Base-by-base conservation (phyloP, 352 stramenopile species). In the Pythium rishiriense region DNA sequence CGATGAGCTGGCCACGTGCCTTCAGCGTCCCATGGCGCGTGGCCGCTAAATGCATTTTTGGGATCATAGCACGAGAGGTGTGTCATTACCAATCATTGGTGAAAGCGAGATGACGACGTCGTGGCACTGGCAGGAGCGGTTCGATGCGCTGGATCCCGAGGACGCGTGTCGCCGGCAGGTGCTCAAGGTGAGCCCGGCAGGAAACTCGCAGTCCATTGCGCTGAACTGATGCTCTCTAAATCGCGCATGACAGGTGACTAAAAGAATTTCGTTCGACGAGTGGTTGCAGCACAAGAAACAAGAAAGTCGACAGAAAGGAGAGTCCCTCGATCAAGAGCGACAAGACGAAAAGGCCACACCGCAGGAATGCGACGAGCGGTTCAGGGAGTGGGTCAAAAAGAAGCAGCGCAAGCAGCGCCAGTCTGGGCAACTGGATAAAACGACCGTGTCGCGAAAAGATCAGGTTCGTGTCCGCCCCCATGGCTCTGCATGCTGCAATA, bases 101-200 rank as follows among this genome's bases (percentile, higher is more conserved):
- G n/a, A n/a, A n/a, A 19, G 12, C n/a, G 26, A 53, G 12, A 64
- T 64, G 45, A 22, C 43, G 28, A 11, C 42, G 31, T 39, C 29
- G 28, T 92, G 83, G 81, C 83, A 92, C 68, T 92, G 83, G 83
- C 81, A 85, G 47, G 74, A 92, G 68, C 78, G 77, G 19, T 77
- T 79, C 39, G 65, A 78, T 19, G 59, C 45, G 14, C 45, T 62
- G 28, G 67, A 75, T n/a, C 67, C 67, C 17, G 78, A 83, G 57
- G 72, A 70, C 11, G 74, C 75, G 3, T 79, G 70, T 64, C 75
- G 77, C 0, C 45, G 42, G 4, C 79, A 90, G 48, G 69, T 88
- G 5, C 72, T 82, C 26, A 78, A 90, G 58, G 83, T 81, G 25
- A 4, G n/a, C n/a, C n/a, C n/a, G n/a, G n/a, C n/a, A n/a, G n/a